Percentiles rank a stretch among this genome's conserved stretches.
Evolutionary conservation across 495 filamentous ascomycete species (phyloP).

Genomic region (Penicillium dipodomyicola): DNA sequence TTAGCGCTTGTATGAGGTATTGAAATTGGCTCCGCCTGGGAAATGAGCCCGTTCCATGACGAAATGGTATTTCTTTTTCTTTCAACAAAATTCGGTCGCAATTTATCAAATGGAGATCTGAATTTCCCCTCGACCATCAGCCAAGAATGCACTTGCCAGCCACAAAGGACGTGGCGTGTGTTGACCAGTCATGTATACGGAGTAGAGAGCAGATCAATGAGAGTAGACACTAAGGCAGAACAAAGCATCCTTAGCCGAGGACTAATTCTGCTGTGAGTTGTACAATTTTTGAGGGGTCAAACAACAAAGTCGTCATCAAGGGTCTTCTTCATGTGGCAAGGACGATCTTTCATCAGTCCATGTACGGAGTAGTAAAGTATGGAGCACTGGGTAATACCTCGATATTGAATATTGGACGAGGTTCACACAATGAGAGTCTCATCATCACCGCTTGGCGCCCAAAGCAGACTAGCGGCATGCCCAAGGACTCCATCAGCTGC

Average conservation of each 20-base stretch:
- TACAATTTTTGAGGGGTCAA: constrained; percentile 2
- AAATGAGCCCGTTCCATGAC: constrained; percentile 5
- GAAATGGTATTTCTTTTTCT: not conserved
- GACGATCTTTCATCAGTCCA: not conserved
- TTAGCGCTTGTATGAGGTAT: not conserved
- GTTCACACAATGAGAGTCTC: constrained; percentile 7
- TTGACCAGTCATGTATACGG: not conserved
- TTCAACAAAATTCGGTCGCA: constrained; percentile 1
- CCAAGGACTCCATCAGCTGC: constrained; percentile 8
- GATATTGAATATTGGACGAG: not conserved
- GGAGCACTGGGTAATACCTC: not conserved
- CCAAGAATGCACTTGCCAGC: constrained; percentile 2
- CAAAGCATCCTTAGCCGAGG: constrained; percentile 1
- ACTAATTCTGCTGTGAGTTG: not conserved
- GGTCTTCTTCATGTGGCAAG: constrained; percentile 6
- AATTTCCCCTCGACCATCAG: constrained; percentile 2
- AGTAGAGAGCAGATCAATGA: not conserved
- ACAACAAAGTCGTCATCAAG: not conserved
- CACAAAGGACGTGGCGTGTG: constrained; percentile 6
- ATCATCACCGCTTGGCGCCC: constrained; percentile 1
- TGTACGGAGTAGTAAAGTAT: no score
- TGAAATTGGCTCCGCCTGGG: constrained; percentile 5
- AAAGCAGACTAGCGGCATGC: not conserved
- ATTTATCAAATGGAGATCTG: not conserved
- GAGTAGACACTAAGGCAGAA: not conserved